A percentile compares a stretch with the other conserved stretches of the same genome.
phyloP scores from a whole-genome alignment of 1,284 basidiomycete genomes.

The Cutaneotrichosporon curvatum region DNA sequence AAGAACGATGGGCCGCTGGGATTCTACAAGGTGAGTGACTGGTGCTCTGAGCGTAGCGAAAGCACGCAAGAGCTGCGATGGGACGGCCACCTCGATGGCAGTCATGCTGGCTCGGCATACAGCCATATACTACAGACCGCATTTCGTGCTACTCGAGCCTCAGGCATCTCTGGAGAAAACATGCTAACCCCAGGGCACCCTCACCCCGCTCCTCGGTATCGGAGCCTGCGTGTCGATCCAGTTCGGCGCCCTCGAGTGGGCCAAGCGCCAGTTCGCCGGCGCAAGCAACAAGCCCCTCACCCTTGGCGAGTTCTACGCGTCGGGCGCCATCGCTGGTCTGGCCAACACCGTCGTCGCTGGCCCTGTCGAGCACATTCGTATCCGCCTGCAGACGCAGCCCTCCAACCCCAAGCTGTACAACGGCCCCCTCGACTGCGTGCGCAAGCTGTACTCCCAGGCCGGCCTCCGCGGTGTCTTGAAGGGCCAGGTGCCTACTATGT shows the following conservation, averaged over 20 bases:
- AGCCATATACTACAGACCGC: too few species aligned
- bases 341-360: constrained; percentile 89
- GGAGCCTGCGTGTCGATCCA: constrained; percentile 88
- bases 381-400: constrained; percentile 84
- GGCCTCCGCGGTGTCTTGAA: constrained; percentile 85
- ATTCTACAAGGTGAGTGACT: constrained; percentile 76
- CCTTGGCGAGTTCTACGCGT: constrained; percentile 60
- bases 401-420: constrained; percentile 60
- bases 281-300: background rate
- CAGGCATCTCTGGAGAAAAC: too few species aligned
- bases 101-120: too few species aligned
- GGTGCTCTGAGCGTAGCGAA: background rate
- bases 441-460: constrained; percentile 60
- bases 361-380: constrained; percentile 96
- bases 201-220: constrained; percentile 88
- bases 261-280: constrained; percentile 68
- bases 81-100: too few species aligned
- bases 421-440: constrained; percentile 80
- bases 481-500: constrained; percentile 82
- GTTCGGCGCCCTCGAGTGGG: constrained; percentile 83
- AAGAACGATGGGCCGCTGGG: constrained; percentile 87
- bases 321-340: constrained; percentile 78
- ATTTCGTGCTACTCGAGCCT: too few species aligned
- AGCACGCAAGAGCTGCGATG: background rate
- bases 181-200: constrained; percentile 61